Evolutionary conservation across 2,329 filamentous ascomycete genomes (phyloP).

Genomic region (Aureobasidium sp.): DNA sequence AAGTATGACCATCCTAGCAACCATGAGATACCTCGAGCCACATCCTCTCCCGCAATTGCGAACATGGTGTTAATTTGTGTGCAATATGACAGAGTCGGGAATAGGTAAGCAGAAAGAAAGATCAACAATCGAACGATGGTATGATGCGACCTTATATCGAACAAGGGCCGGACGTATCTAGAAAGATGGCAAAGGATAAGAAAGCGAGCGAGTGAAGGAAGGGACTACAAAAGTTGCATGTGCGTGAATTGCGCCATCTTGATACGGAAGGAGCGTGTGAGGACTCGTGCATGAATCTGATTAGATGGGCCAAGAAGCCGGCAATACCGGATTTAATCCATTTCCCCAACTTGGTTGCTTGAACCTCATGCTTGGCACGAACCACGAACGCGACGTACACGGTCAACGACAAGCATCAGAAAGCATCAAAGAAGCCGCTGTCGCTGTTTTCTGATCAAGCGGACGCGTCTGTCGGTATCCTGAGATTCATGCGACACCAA

Average conservation of each 20-base stretch:
- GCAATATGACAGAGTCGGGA: not conserved
- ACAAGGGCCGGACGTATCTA: not conserved
- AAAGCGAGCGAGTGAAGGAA: not conserved
- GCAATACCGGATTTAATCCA: not conserved
- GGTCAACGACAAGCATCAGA: not conserved
- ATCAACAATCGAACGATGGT: not conserved
- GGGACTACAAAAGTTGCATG: not conserved
- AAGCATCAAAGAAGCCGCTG: not conserved
- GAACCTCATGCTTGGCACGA: not conserved
- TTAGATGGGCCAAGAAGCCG: not conserved
- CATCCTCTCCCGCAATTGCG: not conserved
- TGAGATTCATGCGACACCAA: conserved; percentile 8
- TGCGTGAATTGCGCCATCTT: conserved; percentile 9
- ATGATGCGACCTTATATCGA: not conserved
- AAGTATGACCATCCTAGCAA: conserved; percentile 17
- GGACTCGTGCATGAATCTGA: not conserved
- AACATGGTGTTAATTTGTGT: not conserved
- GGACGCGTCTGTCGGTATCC: not conserved
- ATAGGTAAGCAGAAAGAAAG: not conserved
- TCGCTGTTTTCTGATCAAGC: not conserved
- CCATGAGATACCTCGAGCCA: conserved; percentile 4
- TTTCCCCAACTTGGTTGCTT: not conserved
- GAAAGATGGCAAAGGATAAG: not conserved
- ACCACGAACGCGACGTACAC: not conserved
- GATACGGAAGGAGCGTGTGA: not conserved